Evolutionary conservation across 2,329 filamentous ascomycete species (phyloP), one percentile per base, ranked within the genome.

Genomic region (Talaromyces sp.): DNA sequence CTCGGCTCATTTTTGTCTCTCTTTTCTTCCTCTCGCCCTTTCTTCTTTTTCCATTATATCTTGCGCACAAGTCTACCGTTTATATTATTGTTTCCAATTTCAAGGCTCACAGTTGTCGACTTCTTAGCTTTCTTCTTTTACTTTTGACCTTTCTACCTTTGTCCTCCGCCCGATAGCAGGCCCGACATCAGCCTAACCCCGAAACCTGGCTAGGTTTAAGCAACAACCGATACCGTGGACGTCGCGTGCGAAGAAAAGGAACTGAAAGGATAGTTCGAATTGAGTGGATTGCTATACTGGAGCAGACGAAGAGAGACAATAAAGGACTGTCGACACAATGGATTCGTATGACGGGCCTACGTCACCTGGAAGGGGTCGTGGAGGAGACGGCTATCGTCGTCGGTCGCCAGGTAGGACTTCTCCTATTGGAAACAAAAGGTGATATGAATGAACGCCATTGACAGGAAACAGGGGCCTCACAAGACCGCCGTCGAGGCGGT

Each of bases 271-370:
- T 14, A 6, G 9, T 21, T 14, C n/a, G 46, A 21, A 23, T 35
- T 23, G 21, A 23, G 31, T 54, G 50, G n/a, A 11, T 46, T 46
- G 28, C 9, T 31, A n/a, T 25, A 28, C 12, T 37, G 12, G n/a
- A n/a, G 28, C 23, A 21, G n/a, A 23, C 7, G 31, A 39, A 31
- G 21, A 23, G n/a, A 23, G 50, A 11, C n/a, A 21, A 23, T 21
- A 54, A 18, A 21, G 50, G 31, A 18, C 7, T 52, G n/a, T 37
- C 5, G 66, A n/a, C n/a, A n/a, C 59, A 31, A 81, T 81, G 79
- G 79, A 81, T 73, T 75, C 79, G 16, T 81, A 79, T 64, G 79
- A 81, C 59, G 69, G 69, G n/a, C 79, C 77, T 64, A 76, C 72
- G 12, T 81, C 79, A 35, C 78, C 79, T 14, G 75, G 76, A 64